Conservation (phyloP, 495 filamentous ascomycete genomes). For the Xeromyces bisporus region DNA sequence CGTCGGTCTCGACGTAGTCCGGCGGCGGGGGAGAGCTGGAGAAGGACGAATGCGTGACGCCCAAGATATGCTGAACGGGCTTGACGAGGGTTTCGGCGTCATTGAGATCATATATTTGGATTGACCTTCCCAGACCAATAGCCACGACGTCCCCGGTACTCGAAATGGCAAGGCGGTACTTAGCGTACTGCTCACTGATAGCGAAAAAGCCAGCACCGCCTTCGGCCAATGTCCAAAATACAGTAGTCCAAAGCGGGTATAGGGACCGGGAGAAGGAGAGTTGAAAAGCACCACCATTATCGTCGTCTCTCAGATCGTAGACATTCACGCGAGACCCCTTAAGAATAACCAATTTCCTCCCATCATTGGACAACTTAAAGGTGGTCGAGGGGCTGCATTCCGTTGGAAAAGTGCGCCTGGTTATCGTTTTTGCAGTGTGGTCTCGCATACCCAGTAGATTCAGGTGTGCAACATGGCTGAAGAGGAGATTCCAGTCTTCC, state of each 20-base stretch:
- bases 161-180: slow-evolving; percentile 8
- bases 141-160: slow-evolving; percentile 5
- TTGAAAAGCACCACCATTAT: not conserved
- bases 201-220: slow-evolving; percentile 1
- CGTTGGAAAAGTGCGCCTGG: slow-evolving; percentile 1
- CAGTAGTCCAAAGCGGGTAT: slow-evolving; percentile 7
- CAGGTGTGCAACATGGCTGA: slow-evolving; percentile 4
- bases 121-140: slow-evolving; percentile 4
- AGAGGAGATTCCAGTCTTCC: slow-evolving; percentile 7
- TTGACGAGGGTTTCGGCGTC: not conserved
- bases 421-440: slow-evolving; percentile 3
- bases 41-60: slow-evolving; percentile 1
- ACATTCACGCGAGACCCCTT: slow-evolving; percentile 5
- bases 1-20: slow-evolving; percentile 8
- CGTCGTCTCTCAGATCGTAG: slow-evolving; percentile 1
- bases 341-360: slow-evolving; percentile 3
- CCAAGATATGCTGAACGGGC: slow-evolving; percentile 5
- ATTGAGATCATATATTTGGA: slow-evolving; percentile 7
- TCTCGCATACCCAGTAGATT: slow-evolving; percentile 5
- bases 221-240: slow-evolving; percentile 5
- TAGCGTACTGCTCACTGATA: slow-evolving; percentile 5
- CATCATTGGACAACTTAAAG: slow-evolving; percentile 3
- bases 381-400: slow-evolving; percentile 3
- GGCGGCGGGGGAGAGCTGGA: not conserved
- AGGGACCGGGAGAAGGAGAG: slow-evolving; percentile 4